Evolutionary conservation across 441 rosid species (phyloP).

Genomic region (Lepidium campestre): DNA sequence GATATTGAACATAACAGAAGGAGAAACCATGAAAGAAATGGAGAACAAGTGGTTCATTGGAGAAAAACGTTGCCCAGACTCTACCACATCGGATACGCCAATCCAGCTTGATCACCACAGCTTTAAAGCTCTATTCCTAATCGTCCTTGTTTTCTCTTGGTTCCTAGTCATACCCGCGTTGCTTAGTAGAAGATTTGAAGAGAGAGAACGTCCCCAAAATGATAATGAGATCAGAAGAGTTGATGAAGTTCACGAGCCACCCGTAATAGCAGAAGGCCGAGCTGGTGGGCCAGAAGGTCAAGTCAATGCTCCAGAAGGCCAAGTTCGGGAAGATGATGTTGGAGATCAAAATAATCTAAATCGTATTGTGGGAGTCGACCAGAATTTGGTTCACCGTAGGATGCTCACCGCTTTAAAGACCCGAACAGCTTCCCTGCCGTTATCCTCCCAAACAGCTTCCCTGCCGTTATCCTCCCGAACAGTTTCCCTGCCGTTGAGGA

Average conservation of each 20-base stretch:
- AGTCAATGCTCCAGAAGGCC: too few relatives aligned
- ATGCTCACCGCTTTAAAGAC: not conserved
- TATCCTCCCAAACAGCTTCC: too few relatives aligned
- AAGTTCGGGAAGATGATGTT: too few relatives aligned
- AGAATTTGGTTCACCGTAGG: not conserved
- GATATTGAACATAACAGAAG: slow-evolving; percentile 23
- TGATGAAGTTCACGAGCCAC: too few relatives aligned
- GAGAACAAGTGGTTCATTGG: slow-evolving; percentile 19
- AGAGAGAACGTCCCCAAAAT: not conserved
- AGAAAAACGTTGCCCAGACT: not conserved
- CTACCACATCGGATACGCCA: slow-evolving; percentile 2
- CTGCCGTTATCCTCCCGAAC: too few relatives aligned
- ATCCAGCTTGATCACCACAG: slow-evolving; percentile 14
- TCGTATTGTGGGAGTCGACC: not conserved
- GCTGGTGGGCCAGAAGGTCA: too few relatives aligned
- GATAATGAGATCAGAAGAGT: too few relatives aligned
- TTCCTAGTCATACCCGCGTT: not conserved
- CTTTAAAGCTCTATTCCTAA: slow-evolving; percentile 15
- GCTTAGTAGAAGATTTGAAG: not conserved
- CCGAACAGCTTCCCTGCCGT: too few relatives aligned
- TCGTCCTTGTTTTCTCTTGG: slow-evolving; percentile 11
- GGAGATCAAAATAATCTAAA: not conserved
- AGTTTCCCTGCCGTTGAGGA: too few relatives aligned
- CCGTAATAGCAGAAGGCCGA: too few relatives aligned
- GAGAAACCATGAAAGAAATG: slow-evolving; percentile 12